Evolutionary conservation across 2,329 filamentous ascomycete species (phyloP).

Genomic region (Fusarium coicis): DNA sequence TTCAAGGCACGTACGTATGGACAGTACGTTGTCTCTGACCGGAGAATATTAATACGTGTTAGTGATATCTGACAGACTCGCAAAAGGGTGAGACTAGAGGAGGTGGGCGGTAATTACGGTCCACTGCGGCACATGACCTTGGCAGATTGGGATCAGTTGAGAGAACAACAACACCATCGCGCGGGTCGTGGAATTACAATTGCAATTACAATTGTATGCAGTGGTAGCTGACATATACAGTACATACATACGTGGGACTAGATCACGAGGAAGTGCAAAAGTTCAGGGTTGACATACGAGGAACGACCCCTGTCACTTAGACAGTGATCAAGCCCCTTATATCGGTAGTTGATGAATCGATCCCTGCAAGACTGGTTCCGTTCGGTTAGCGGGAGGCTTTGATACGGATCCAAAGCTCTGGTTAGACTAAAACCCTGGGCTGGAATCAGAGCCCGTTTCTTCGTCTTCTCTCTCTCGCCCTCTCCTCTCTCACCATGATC

Average conservation of each 20-base stretch:
- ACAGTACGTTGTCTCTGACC: neutral
- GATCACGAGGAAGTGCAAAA: conserved; percentile 13
- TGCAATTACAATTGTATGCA: neutral
- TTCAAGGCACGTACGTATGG: neutral
- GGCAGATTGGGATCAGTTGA: conserved; percentile 1
- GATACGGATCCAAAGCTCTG: conserved; percentile 18
- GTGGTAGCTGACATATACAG: neutral
- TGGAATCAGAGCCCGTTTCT: neutral
- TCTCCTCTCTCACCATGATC: neutral
- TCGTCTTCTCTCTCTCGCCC: neutral
- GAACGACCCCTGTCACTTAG: neutral
- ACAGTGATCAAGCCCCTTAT: neutral
- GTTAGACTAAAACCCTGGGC: conserved; percentile 11
- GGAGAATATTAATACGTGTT: conserved; percentile 1
- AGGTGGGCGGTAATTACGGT: neutral
- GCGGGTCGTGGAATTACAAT: neutral
- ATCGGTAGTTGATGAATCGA: conserved; percentile 11
- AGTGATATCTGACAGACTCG: conserved; percentile 24
- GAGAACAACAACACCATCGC: neutral
- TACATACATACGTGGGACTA: neutral
- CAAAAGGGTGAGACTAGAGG: neutral
- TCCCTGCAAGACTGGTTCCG: conserved; percentile 3
- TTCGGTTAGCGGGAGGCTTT: conserved; percentile 9
- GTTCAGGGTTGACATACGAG: conserved; percentile 11
- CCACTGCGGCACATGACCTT: conserved; percentile 2